Conservation (phyloP, 129 eudicot species). For the Cynara cardunculus region DNA sequence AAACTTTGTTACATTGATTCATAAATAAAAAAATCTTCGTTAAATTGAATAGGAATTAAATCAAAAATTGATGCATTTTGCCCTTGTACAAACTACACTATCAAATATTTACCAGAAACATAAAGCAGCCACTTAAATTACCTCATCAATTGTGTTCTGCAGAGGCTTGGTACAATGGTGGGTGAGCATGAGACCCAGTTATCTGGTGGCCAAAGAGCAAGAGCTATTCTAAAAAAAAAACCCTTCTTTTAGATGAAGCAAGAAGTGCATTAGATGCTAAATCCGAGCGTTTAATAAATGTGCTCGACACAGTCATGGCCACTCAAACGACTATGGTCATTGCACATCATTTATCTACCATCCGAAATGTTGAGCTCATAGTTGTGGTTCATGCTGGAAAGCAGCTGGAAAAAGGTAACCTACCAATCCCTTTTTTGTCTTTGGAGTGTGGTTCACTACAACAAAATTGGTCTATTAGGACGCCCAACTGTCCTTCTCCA, state of each 20-base stretch:
- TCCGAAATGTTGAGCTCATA: constrained; percentile 59
- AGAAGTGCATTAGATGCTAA: constrained; percentile 81
- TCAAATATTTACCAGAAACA: no score
- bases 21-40: neutral
- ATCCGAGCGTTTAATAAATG: constrained; percentile 69
- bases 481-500: neutral
- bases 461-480: neutral
- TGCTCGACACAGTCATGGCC: constrained; percentile 56
- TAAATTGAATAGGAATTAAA: no score
- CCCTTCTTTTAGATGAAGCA: constrained; percentile 82
- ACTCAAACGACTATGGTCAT: constrained; percentile 72
- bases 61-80: no score
- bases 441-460: neutral
- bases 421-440: neutral
- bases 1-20: neutral
- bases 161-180: constrained; percentile 84
- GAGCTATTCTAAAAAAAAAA: constrained; percentile 61
- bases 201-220: constrained; percentile 83
- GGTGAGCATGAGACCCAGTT: constrained; percentile 80
- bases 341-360: constrained; percentile 70
- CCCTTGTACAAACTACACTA: neutral
- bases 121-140: neutral
- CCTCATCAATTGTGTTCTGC: neutral
- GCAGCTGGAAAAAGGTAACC: constrained; percentile 59
- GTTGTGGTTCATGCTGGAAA: constrained; percentile 72